phyloP scores from a whole-genome alignment of 2,329 filamentous ascomycete genomes.

The Paecilomyces formosus region DNA sequence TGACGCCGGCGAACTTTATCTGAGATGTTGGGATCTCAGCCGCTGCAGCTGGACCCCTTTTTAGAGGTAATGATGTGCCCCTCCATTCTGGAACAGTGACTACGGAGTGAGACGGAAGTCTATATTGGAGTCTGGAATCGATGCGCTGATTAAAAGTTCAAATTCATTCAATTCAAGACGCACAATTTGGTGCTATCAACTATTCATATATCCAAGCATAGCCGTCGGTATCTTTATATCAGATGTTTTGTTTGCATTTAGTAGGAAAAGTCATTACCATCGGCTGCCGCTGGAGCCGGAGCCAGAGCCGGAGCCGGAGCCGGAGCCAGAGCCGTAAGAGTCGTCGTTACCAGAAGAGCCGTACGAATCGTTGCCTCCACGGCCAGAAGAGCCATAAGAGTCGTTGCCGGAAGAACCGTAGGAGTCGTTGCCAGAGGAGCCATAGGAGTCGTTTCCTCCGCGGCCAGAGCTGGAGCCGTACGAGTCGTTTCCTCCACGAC shows the following conservation, averaged over 20 bases:
- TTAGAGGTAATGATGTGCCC: neutral
- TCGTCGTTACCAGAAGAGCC: neutral
- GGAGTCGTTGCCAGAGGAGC: neutral
- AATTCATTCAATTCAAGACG: neutral
- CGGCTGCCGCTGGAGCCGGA: neutral
- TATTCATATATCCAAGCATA: neutral
- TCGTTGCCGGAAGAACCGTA: neutral
- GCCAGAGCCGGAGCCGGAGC: conserved; percentile 2
- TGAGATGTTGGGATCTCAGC: neutral
- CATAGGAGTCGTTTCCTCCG: neutral
- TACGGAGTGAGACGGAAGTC: neutral
- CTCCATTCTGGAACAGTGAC: neutral
- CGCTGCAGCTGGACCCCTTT: neutral
- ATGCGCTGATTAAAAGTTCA: neutral
- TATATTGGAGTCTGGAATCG: neutral
- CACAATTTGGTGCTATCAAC: neutral
- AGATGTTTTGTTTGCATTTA: neutral
- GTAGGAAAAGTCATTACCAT: neutral
- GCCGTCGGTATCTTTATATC: neutral
- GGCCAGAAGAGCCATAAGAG: neutral
- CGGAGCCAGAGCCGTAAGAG: conserved; percentile 8
- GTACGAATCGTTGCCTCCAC: neutral
- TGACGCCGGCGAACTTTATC: neutral
- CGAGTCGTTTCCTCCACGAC: neutral
- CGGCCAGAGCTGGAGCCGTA: neutral